Conservation (phyloP, 306 rosid species). For the Castanospermum australe region DNA sequence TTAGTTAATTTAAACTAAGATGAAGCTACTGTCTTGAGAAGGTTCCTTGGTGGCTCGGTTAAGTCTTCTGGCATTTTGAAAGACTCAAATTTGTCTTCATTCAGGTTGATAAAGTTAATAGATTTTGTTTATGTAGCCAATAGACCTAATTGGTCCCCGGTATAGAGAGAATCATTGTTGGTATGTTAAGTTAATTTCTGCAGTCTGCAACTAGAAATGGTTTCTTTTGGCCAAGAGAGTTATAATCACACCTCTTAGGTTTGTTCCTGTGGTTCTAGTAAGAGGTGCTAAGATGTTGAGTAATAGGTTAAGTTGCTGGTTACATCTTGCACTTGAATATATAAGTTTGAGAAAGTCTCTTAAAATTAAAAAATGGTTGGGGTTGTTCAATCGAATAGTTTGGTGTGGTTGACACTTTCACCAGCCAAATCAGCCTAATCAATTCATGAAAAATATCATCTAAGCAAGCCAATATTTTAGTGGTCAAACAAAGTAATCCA, state of each 20-base stretch:
- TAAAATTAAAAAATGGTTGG: background rate
- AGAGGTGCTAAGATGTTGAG: background rate
- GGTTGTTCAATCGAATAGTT: background rate
- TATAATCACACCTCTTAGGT: background rate
- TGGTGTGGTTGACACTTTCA: background rate
- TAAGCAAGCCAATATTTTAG: background rate
- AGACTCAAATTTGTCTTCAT: background rate
- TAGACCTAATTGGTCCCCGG: background rate
- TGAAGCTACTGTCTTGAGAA: background rate
- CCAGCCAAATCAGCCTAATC: background rate
- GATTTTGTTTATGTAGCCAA: background rate
- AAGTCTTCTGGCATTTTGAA: conserved; percentile 1
- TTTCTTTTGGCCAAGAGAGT: no score
- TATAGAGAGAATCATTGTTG: background rate
- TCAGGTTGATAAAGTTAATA: background rate
- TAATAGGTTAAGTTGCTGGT: background rate
- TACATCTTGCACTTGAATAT: background rate
- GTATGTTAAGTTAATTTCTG: background rate
- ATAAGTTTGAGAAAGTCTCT: background rate
- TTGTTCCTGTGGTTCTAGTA: background rate
- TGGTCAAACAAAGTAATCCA: background rate
- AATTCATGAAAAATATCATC: background rate
- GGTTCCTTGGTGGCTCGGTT: background rate
- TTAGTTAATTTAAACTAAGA: background rate
- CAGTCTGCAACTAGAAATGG: background rate